Evolutionary conservation across 768 basidiomycete genomes (phyloP).

Genomic region (Leucocoprinus sp.): DNA sequence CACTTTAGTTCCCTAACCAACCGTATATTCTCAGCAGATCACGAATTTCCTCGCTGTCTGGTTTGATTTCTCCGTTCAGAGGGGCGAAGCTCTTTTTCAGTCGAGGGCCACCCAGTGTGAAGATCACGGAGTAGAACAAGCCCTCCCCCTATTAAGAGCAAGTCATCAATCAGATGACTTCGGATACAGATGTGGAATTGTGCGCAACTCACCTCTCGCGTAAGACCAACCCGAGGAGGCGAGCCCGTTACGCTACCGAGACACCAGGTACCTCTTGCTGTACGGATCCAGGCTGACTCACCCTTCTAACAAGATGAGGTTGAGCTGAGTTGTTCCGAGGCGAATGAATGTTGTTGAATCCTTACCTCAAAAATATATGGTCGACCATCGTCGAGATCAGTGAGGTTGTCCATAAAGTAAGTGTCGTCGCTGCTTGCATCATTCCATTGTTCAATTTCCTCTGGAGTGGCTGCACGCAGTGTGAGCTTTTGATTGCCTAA

Average conservation of each 20-base stretch:
- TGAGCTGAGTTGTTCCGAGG: constrained; percentile 2
- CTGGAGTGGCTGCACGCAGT: constrained; percentile 24
- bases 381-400: constrained; percentile 17
- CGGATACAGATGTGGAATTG: not conserved
- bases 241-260: constrained; percentile 39
- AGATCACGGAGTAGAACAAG: constrained; percentile 47
- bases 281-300: constrained; percentile 46
- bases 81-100: constrained; percentile 53
- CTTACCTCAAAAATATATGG: constrained; percentile 10
- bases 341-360: constrained; percentile 1
- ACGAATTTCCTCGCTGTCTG: constrained; percentile 40
- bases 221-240: constrained; percentile 35
- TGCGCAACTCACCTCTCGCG: constrained; percentile 34
- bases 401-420: constrained; percentile 23
- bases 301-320: constrained; percentile 26
- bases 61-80: constrained; percentile 60
- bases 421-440: constrained; percentile 26
- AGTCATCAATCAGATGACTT: constrained; percentile 10
- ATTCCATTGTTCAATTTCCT: constrained; percentile 28
- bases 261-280: constrained; percentile 42
- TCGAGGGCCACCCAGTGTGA: constrained; percentile 21
- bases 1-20: constrained; percentile 26
- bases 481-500: constrained; percentile 17
- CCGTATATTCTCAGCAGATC: constrained; percentile 40
- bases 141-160: constrained; percentile 31